Percentiles rank a stretch among this genome's conserved stretches.
phyloP scores from a whole-genome alignment of 441 rosid species.

The Euphorbia schlechtendalii region DNA sequence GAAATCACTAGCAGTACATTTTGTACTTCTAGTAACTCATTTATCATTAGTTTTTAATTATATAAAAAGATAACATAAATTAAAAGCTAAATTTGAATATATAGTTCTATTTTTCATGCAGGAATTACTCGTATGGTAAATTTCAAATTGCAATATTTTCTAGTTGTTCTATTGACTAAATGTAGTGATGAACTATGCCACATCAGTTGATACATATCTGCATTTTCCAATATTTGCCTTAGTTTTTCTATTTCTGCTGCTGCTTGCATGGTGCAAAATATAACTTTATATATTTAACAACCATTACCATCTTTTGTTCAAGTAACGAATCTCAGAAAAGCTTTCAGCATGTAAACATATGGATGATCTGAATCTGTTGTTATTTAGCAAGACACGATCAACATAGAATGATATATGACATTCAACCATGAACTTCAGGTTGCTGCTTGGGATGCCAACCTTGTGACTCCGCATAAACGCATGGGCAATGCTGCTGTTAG shows the following conservation, averaged over 20 bases:
- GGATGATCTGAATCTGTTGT: not conserved
- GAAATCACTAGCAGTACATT: not conserved
- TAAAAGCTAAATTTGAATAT: conserved; percentile 3
- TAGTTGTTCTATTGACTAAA: not conserved
- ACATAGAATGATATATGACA: conserved; percentile 5
- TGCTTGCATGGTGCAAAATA: not conserved
- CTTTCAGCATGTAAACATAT: not conserved
- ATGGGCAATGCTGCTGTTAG: conserved; percentile 75
- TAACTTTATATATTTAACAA: not conserved
- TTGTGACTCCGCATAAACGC: conserved; percentile 91
- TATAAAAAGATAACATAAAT: not conserved
- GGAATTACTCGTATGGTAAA: not conserved
- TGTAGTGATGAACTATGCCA: not conserved
- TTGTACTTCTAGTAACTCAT: not conserved
- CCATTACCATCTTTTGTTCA: no score
- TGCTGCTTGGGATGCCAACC: conserved; percentile 99
- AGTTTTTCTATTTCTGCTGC: not conserved
- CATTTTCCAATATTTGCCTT: not conserved
- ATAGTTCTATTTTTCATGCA: conserved; percentile 13
- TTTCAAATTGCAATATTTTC: not conserved
- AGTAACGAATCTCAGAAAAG: not conserved
- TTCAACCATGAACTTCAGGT: conserved; percentile 37
- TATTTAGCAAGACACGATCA: no score
- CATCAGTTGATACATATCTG: not conserved
- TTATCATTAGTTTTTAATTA: not conserved